Evolutionary conservation across 2,329 filamentous ascomycete species (phyloP).

Genomic region (Talaromyces funiculosus): DNA sequence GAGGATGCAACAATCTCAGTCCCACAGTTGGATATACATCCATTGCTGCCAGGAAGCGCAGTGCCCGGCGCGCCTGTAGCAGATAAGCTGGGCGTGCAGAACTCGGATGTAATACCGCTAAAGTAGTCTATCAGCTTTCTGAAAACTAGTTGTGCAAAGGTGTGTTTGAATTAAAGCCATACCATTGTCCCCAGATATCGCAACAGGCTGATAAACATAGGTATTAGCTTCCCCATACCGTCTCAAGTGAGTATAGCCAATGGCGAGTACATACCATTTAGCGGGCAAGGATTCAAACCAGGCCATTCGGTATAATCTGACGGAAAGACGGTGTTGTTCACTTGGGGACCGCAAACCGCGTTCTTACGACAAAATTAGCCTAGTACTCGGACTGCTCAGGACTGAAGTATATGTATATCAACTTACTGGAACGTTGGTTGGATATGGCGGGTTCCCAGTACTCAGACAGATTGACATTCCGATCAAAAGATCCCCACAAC

Average conservation of each 20-base stretch:
- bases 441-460: constrained; percentile 38
- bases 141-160: neutral
- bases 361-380: constrained; percentile 16
- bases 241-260: neutral
- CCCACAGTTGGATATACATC: constrained; percentile 43
- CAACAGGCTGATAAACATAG: constrained; percentile 28
- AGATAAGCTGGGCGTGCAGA: constrained; percentile 30
- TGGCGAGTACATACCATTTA: constrained; percentile 25
- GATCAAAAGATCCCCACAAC: constrained; percentile 30
- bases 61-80: constrained; percentile 34
- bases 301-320: constrained; percentile 28
- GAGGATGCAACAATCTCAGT: constrained; percentile 21
- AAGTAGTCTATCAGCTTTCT: constrained; percentile 15
- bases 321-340: constrained; percentile 26
- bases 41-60: constrained; percentile 26
- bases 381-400: no score
- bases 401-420: no score
- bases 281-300: constrained; percentile 43
- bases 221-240: neutral
- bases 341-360: constrained; percentile 44
- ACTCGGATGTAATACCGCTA: constrained; percentile 37
- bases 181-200: constrained; percentile 27
- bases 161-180: constrained; percentile 27
- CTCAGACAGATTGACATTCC: constrained; percentile 25
- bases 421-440: constrained; percentile 23